Conservation (phyloP, 139 green algal genomes). For the Nannochloris sp. region DNA sequence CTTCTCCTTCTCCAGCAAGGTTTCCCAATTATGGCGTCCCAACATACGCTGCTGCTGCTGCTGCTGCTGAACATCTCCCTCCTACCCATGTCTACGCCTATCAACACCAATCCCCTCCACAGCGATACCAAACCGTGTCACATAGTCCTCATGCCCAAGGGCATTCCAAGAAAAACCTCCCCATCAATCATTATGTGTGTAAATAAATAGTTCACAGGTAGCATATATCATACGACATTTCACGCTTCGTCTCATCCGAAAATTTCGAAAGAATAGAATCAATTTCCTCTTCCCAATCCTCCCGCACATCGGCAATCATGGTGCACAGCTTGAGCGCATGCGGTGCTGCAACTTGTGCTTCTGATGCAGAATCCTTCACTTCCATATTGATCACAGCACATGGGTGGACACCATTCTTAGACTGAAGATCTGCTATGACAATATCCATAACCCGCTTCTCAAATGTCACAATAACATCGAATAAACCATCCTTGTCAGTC, state of each 20-base stretch:
- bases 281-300: constrained; percentile 11
- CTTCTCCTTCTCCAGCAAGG: no score
- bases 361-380: constrained; percentile 3
- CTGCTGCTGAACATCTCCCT: constrained; percentile 2
- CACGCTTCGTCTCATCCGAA: not conserved
- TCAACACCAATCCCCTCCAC: not conserved
- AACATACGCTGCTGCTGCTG: not conserved
- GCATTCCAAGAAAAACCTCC: not conserved
- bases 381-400: constrained; percentile 14
- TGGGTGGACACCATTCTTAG: not conserved
- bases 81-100: not conserved
- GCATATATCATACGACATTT: constrained; percentile 6
- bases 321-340: constrained; percentile 6
- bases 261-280: constrained; percentile 1
- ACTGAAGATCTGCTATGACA: constrained; percentile 1
- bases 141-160: not conserved
- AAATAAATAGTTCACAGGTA: constrained; percentile 1
- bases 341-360: constrained; percentile 3
- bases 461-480: constrained; percentile 8
- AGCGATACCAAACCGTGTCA: not conserved
- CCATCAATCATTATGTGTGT: not conserved
- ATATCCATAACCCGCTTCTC: constrained; percentile 6
- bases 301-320: constrained; percentile 1
- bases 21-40: no score
- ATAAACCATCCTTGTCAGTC: not conserved